These are phyloP conservation scores for Vachellia collinsii DNA, from an alignment of 306 rosid genomes.

Conservation along the genomic window DNA sequence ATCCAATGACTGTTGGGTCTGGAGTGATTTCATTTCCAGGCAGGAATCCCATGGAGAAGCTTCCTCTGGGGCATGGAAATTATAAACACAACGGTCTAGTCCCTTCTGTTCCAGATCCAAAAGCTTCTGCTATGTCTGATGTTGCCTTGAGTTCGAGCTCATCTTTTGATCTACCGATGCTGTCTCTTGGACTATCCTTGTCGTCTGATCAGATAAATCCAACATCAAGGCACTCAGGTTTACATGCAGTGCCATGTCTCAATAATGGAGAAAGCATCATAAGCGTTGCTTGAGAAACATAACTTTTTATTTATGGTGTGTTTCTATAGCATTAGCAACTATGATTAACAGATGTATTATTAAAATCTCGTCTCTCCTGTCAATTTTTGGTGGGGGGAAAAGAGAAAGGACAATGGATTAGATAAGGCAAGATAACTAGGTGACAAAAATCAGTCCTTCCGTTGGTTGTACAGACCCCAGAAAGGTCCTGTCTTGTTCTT, in stretches of 20 bases:
- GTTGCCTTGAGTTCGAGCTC: conserved; percentile 43
- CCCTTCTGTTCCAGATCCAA: conserved; percentile 41
- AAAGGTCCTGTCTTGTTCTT: conserved; percentile 46
- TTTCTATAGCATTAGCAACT: conserved; percentile 38
- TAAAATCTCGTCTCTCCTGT: not conserved
- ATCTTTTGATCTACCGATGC: conserved; percentile 44
- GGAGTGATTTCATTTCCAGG: conserved; percentile 40
- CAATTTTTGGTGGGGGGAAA: conserved; percentile 16
- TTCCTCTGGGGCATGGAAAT: conserved; percentile 46
- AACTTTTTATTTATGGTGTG: conserved; percentile 31
- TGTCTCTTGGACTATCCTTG: conserved; percentile 69
- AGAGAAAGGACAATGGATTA: conserved; percentile 20
- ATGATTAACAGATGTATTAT: conserved; percentile 28
- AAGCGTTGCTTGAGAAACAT: conserved; percentile 56
- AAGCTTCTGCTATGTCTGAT: conserved; percentile 35
- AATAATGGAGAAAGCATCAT: conserved; percentile 62
- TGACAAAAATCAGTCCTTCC: conserved; percentile 43
- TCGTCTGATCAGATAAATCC: conserved; percentile 49
- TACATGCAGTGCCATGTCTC: conserved; percentile 58
- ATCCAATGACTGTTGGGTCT: conserved; percentile 42
- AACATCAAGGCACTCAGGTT: conserved; percentile 54
- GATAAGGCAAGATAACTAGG: conserved; percentile 40
- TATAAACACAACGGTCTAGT: conserved; percentile 37
- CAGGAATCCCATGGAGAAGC: conserved; percentile 53
- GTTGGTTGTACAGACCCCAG: conserved; percentile 52